These are phyloP conservation scores for Lachancea thermotolerans DNA, from an alignment of 805 yeast species.

Conservation along the genomic window DNA sequence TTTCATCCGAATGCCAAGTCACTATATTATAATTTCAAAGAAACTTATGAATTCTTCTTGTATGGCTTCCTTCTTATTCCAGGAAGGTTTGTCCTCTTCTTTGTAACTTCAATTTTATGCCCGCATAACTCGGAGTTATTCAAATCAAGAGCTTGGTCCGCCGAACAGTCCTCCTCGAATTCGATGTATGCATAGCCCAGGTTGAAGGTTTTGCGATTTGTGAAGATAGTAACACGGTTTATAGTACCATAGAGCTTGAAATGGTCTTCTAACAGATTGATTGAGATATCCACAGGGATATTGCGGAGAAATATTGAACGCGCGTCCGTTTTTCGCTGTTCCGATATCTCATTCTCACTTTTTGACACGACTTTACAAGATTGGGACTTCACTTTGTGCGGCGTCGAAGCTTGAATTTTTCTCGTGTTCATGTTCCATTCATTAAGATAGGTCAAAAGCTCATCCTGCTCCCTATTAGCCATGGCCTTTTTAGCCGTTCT, in stretches of 20 bases:
- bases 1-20: no score
- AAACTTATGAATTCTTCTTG: no score
- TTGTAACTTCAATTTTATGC: conserved; percentile 40
- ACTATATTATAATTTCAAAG: no score
- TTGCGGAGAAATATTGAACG: conserved; percentile 51
- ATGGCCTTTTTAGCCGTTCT: no score
- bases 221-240: conserved; percentile 46
- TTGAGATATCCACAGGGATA: conserved; percentile 42
- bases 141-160: conserved; percentile 40
- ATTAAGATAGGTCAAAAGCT: background rate
- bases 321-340: conserved; percentile 42
- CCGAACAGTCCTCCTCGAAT: conserved; percentile 40
- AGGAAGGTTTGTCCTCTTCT: conserved; percentile 50
- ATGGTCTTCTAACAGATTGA: conserved; percentile 43
- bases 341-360: background rate
- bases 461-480: background rate
- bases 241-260: conserved; percentile 41
- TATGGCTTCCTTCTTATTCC: conserved; percentile 20
- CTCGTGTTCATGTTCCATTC: background rate
- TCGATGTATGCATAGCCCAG: conserved; percentile 63
- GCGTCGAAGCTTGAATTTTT: background rate
- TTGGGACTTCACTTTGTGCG: no score
- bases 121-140: conserved; percentile 40
- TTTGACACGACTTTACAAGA: no score
- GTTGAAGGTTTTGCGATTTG: conserved; percentile 38